Evolutionary conservation across 768 basidiomycete species (phyloP).

Genomic region (Hydnomerulius pinastri): DNA sequence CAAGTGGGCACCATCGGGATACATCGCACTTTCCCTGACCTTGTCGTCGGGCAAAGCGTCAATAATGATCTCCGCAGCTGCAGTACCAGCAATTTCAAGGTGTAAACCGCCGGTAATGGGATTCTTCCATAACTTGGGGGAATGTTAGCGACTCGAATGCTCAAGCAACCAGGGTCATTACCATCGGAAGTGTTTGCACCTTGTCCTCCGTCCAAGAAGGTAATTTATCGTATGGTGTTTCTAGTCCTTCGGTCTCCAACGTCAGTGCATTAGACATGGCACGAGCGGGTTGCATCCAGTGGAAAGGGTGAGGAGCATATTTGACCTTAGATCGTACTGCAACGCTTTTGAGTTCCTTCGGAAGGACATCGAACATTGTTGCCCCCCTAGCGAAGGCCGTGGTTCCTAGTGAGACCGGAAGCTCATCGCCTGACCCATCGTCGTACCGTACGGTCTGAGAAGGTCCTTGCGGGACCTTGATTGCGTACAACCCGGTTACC

Average conservation of each 20-base stretch:
- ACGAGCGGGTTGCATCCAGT: constrained; percentile 59
- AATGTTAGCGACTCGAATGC: not conserved
- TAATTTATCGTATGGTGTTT: constrained; percentile 47
- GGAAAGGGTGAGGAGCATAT: constrained; percentile 57
- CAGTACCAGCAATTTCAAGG: constrained; percentile 61
- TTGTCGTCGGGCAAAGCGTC: constrained; percentile 48
- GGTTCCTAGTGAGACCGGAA: constrained; percentile 48
- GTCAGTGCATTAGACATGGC: constrained; percentile 54
- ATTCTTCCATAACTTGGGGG: constrained; percentile 58
- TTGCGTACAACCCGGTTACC: constrained; percentile 47
- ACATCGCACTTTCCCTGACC: constrained; percentile 43
- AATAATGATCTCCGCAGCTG: constrained; percentile 43
- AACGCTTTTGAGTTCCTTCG: constrained; percentile 49
- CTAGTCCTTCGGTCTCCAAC: constrained; percentile 52
- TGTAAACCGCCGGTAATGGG: constrained; percentile 55
- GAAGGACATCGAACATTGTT: constrained; percentile 57
- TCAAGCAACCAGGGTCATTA: constrained; percentile 24
- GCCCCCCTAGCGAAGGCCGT: constrained; percentile 53
- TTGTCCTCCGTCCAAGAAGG: constrained; percentile 56
- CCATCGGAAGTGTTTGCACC: constrained; percentile 53
- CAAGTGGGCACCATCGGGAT: constrained; percentile 55
- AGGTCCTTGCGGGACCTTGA: constrained; percentile 41
- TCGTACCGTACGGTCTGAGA: constrained; percentile 40
- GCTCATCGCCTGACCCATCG: constrained; percentile 49
- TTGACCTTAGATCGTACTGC: constrained; percentile 50